Evolutionary conservation across 2,329 filamentous ascomycete species (phyloP).

Genomic region (Diaporthe amygdali): DNA sequence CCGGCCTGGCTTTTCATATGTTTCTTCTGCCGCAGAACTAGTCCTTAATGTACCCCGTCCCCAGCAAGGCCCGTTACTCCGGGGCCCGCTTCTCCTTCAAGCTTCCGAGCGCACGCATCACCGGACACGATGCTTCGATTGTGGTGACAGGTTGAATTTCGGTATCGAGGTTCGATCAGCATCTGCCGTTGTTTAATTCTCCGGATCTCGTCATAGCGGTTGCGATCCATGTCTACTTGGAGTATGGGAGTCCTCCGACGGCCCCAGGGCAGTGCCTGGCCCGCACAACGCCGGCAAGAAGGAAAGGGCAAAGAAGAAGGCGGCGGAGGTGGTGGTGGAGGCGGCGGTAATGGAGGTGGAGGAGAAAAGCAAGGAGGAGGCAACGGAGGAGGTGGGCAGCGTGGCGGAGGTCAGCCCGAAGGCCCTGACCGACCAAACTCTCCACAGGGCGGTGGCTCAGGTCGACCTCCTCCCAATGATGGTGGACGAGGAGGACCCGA

Average conservation of each 20-base stretch:
- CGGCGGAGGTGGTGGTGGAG: neutral
- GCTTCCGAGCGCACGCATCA: slow-evolving; percentile 9
- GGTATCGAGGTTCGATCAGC: neutral
- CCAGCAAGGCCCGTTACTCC: neutral
- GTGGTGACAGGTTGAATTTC: neutral
- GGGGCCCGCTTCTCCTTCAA: neutral
- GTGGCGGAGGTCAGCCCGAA: neutral
- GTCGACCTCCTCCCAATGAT: neutral
- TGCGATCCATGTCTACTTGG: slow-evolving; percentile 2
- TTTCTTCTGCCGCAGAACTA: neutral
- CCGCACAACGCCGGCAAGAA: neutral
- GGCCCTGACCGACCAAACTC: neutral
- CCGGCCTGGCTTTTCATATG: neutral
- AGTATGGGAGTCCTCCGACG: slow-evolving; percentile 6
- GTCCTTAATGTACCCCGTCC: neutral
- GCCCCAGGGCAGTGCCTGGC: neutral
- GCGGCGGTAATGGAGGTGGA: neutral
- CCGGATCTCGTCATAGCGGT: neutral
- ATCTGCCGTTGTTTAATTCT: neutral
- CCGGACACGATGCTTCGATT: slow-evolving; percentile 15
- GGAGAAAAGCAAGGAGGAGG: neutral
- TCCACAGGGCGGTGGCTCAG: neutral
- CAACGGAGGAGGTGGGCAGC: neutral
- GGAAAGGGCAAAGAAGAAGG: neutral
- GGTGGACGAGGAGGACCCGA: neutral